Percentiles rank a stretch among this genome's conserved stretches.
These are phyloP conservation scores for Henckelia pumila DNA, from an alignment of 257 asterid species.

Conservation along the genomic window DNA sequence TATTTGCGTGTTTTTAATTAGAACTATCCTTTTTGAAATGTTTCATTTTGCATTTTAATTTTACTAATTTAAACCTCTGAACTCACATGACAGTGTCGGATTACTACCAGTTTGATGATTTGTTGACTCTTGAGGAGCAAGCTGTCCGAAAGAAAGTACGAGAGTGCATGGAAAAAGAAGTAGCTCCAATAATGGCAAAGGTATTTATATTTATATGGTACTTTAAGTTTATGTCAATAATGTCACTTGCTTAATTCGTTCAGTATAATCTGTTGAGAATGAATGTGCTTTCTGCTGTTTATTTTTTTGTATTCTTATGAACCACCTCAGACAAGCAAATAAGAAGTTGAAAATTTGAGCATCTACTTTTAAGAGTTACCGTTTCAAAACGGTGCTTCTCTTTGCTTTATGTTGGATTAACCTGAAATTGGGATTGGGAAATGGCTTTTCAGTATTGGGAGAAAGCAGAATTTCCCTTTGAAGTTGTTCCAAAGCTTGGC, in stretches of 20 bases:
- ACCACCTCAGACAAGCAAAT: neutral
- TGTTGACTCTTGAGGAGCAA: conserved; percentile 71
- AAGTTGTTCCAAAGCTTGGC: conserved; percentile 82
- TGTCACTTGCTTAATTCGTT: neutral
- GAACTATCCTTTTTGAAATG: neutral
- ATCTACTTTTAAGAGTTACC: conserved; percentile 6
- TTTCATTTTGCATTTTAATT: neutral
- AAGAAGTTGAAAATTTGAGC: conserved; percentile 8
- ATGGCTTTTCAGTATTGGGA: conserved; percentile 80
- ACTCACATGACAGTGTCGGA: conserved; percentile 62
- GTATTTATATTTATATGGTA: conserved; percentile 30
- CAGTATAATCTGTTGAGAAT: too few relatives aligned
- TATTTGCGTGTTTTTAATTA: neutral
- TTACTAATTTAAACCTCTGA: conserved; percentile 21
- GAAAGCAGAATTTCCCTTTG: conserved; percentile 96
- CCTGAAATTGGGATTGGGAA: conserved; percentile 16
- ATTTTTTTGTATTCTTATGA: neutral
- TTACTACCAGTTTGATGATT: conserved; percentile 86
- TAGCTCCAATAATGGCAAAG: conserved; percentile 94
- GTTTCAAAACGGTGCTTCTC: neutral
- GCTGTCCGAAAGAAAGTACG: conserved; percentile 63
- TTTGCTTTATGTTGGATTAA: conserved; percentile 19
- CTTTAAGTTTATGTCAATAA: neutral
- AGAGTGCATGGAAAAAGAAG: conserved; percentile 86
- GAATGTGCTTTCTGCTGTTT: neutral